phyloP scores from a whole-genome alignment of 2,329 filamentous ascomycete genomes.

The Cladobotryum protrusum region DNA sequence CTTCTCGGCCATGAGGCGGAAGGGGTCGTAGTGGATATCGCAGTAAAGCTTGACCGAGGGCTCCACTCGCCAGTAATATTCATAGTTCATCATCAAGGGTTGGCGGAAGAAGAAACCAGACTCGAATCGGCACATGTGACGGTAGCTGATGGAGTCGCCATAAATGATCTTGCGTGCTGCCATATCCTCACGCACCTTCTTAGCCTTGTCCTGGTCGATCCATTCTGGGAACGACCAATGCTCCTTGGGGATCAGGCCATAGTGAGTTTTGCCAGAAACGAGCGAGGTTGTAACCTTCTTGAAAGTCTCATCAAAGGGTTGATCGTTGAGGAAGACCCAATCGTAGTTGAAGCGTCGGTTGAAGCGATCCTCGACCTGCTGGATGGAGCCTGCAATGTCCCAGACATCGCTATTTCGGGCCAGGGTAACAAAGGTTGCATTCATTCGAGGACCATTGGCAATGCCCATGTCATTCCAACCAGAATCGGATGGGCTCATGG shows the following conservation, averaged over 20 bases:
- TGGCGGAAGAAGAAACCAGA: constrained; percentile 99
- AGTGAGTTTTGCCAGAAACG: constrained; percentile 87
- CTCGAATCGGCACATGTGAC: constrained; percentile 99
- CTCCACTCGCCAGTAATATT: constrained; percentile 99
- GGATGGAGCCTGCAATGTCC: constrained; percentile 95
- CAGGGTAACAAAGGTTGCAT: constrained; percentile 94
- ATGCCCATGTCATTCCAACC: constrained; percentile 49
- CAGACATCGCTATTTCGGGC: constrained; percentile 90
- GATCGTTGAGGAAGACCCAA: constrained; percentile 98
- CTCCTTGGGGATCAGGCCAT: constrained; percentile 81
- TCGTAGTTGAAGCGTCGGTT: constrained; percentile 96
- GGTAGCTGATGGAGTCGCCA: constrained; percentile 91
- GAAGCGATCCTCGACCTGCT: constrained; percentile 96
- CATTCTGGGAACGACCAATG: constrained; percentile 97
- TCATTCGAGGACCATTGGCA: constrained; percentile 69
- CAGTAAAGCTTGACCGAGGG: constrained; percentile 95
- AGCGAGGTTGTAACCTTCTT: constrained; percentile 84
- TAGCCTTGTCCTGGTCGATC: constrained; percentile 93
- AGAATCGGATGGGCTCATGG: constrained; percentile 45
- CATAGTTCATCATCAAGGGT: constrained; percentile 86
- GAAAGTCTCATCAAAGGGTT: constrained; percentile 88
- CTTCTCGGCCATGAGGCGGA: constrained; percentile 93
- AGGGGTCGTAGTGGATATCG: constrained; percentile 91
- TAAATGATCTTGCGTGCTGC: constrained; percentile 93
- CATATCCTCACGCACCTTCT: constrained; percentile 91